phyloP scores from a whole-genome alignment of 208 protist species.

The Leishmania martiniquensis region DNA sequence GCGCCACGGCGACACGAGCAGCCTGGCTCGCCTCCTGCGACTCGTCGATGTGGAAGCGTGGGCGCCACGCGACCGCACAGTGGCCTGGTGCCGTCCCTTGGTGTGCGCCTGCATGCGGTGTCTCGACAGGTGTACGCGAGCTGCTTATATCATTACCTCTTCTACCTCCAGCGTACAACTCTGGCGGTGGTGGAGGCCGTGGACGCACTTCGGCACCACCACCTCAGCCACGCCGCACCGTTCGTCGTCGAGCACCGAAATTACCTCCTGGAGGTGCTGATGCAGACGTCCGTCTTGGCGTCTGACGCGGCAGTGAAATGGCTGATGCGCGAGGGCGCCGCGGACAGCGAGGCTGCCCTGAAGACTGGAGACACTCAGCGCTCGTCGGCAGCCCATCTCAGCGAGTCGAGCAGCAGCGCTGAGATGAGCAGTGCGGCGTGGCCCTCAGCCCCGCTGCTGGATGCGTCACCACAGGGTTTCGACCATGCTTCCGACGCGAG shows the following conservation, averaged over 20 bases:
- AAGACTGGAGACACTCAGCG: not conserved
- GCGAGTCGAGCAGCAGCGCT: not conserved
- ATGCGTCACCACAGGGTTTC: not conserved
- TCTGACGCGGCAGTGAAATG: slow-evolving; percentile 22
- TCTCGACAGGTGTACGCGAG: slow-evolving; percentile 28
- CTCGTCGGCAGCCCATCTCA: not conserved
- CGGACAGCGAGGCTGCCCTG: not conserved
- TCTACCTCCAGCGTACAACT: slow-evolving; percentile 39
- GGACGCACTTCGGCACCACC: slow-evolving; percentile 16
- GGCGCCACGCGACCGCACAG: not conserved
- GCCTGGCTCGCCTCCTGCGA: not conserved
- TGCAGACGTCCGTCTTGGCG: slow-evolving; percentile 36
- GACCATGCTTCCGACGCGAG: not conserved
- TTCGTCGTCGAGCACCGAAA: slow-evolving; percentile 47
- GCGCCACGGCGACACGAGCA: not conserved
- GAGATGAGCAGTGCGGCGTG: too few relatives aligned
- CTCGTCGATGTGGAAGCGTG: not conserved
- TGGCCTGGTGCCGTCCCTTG: not conserved
- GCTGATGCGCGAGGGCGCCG: slow-evolving; percentile 14
- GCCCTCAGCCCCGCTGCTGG: not conserved
- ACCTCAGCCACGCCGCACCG: slow-evolving; percentile 29
- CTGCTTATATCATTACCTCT: slow-evolving; percentile 46
- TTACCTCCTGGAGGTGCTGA: slow-evolving; percentile 45
- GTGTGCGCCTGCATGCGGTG: not conserved
- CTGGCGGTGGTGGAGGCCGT: slow-evolving; percentile 44